Percentiles rank a stretch among this genome's conserved stretches.
Conservation (phyloP, 805 yeast species). For the Ogataea trehaloabstinens region DNA sequence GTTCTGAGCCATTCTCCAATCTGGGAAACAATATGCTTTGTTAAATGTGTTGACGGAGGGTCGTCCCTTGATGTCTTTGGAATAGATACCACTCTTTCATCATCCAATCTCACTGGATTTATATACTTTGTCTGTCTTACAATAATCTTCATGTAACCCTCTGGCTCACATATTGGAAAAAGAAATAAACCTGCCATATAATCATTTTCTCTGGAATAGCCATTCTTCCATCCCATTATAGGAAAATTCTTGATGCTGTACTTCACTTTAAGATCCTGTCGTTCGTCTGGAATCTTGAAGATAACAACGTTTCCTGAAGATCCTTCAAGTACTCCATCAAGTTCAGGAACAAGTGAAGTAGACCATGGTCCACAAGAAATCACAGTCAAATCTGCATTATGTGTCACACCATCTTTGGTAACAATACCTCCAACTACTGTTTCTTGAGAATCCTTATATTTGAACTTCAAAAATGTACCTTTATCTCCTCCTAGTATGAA, state of each 20-base stretch:
- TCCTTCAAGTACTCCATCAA: neutral
- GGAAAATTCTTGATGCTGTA: slow-evolving; percentile 2
- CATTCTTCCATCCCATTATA: slow-evolving; percentile 1
- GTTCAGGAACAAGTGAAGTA: slow-evolving; percentile 1
- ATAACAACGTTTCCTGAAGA: neutral
- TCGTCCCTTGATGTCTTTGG: neutral
- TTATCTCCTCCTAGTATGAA: slow-evolving; percentile 2
- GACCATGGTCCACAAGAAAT: slow-evolving; percentile 1
- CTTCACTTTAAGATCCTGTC: slow-evolving; percentile 1
- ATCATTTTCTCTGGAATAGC: neutral
- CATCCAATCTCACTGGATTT: neutral
- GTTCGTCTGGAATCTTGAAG: slow-evolving; percentile 1
- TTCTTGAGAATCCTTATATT: neutral
- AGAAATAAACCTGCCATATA: neutral
- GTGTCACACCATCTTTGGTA: neutral
- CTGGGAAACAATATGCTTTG: neutral
- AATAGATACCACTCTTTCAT: neutral
- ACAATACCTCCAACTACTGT: slow-evolving; percentile 1
- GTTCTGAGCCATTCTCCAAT: slow-evolving; percentile 2
- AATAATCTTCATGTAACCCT: neutral
- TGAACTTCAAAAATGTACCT: neutral
- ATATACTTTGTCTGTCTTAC: neutral
- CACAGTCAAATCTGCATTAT: neutral
- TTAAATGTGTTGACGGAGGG: neutral
- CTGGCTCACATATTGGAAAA: slow-evolving; percentile 1